phyloP scores from a whole-genome alignment of 2,329 filamentous ascomycete genomes.

The Fusarium sp. region DNA sequence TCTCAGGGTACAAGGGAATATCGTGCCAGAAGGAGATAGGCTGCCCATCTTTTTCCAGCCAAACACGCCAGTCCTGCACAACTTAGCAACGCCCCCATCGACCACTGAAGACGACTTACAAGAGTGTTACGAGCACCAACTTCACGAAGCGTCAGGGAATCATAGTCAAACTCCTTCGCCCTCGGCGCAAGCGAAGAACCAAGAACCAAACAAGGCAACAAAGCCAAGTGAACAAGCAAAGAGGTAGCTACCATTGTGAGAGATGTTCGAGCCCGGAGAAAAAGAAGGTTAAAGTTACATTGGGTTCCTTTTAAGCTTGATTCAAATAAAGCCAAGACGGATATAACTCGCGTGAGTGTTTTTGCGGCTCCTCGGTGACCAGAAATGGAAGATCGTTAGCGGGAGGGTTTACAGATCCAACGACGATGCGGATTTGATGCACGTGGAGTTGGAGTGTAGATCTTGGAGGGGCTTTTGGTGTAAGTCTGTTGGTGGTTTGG shows the following conservation, averaged over 20 bases:
- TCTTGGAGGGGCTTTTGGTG: conserved; percentile 5
- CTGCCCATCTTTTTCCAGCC: conserved; percentile 51
- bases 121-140: conserved; percentile 52
- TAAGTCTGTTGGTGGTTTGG: neutral
- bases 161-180: conserved; percentile 39
- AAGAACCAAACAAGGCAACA: conserved; percentile 30
- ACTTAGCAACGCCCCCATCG: neutral
- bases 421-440: conserved; percentile 9
- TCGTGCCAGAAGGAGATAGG: conserved; percentile 56
- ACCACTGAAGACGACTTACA: conserved; percentile 24
- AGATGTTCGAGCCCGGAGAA: neutral
- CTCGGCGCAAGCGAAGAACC: conserved; percentile 18
- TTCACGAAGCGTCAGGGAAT: conserved; percentile 45
- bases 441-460: conserved; percentile 29
- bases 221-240: conserved; percentile 27
- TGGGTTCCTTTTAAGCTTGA: conserved; percentile 28
- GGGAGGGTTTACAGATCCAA: conserved; percentile 29
- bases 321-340: conserved; percentile 1
- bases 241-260: conserved; percentile 29
- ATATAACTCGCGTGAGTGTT: conserved; percentile 22
- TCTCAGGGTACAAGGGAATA: conserved; percentile 51
- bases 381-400: conserved; percentile 16
- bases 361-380: conserved; percentile 32
- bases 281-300: conserved; percentile 1
- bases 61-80: conserved; percentile 52